Evolutionary conservation across 2,329 filamentous ascomycete species (phyloP), one percentile per base, ranked within the genome.

Genomic region (Calonectria hawksworthii): DNA sequence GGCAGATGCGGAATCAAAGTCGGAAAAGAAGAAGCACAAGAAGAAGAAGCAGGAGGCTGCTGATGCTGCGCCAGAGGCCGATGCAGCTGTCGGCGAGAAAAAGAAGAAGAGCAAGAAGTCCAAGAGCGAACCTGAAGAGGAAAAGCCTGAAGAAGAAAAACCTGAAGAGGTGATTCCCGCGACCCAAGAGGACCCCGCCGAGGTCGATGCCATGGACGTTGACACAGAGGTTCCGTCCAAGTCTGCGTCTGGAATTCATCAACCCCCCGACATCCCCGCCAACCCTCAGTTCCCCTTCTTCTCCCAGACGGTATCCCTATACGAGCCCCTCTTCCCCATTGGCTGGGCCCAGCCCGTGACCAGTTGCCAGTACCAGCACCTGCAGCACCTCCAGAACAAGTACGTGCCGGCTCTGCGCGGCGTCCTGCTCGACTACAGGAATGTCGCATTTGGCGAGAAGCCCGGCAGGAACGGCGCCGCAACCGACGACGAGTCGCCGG

Each of bases 221-320:
- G 85, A 87, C 73, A 77, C 77, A 41, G 81, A 84, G 54, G 74
- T 74, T 36, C 78, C 80, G 14, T 76, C 75, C 50, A 77, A 82
- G 64, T 76, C 82, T 32, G 81, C 76, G 26, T 77, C 83, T 34
- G 82, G 83, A 68, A 84, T 85, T 69, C 83, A 86, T 77, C 82
- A 85, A 77, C 84, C 86, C 41, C 80, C 83, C 54, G 82, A 86
- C 72, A 83, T 86, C 67, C 86, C 86, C 30, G 76, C 85, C 65
- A 83, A 86, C 73, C 84, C 84, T 65, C 86, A 85, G 76, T 94
- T 94, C 56, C 94, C 96, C 21, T 96, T 98, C 86, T 92, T 93
- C 83, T 91, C 92, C 34, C 93, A 96, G 81, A 95, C 94, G 28
- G 91, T 95, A 52, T 96, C 96, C 2, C 91, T 98, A 80, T 96